These are phyloP conservation scores for Yueomyces sp. DNA, from an alignment of 805 yeast genomes.

Conservation along the genomic window DNA sequence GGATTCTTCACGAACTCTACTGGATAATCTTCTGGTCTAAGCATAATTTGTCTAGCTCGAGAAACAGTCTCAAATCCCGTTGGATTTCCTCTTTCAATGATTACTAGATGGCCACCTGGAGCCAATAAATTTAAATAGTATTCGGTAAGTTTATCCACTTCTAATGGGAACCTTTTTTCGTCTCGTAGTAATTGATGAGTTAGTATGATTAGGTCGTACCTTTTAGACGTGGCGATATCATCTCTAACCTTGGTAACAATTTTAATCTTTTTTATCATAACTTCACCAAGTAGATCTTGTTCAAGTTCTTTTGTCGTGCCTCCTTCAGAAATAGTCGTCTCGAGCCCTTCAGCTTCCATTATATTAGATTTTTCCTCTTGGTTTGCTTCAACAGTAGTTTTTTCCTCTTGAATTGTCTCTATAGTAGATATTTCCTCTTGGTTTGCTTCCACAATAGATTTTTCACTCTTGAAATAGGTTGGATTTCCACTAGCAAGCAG, in stretches of 20 bases:
- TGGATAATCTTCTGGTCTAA: conserved; percentile 66
- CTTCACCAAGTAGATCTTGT: conserved; percentile 34
- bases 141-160: conserved; percentile 57
- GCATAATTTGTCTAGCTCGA: conserved; percentile 76
- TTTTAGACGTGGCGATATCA: conserved; percentile 33
- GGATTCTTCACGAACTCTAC: conserved; percentile 51
- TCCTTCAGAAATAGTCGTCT: conserved; percentile 8
- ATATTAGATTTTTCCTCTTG: conserved; percentile 3
- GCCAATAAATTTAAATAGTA: conserved; percentile 44
- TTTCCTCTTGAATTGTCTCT: neutral
- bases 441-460: conserved; percentile 5
- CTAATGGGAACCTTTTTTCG: conserved; percentile 48
- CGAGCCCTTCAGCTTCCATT: neutral
- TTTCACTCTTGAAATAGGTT: neutral
- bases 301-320: no score
- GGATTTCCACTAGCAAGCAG: neutral
- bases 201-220: conserved; percentile 73
- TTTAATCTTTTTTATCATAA: conserved; percentile 42
- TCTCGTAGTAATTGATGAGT: conserved; percentile 62
- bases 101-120: conserved; percentile 68
- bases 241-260: conserved; percentile 44
- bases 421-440: neutral
- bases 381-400: conserved; percentile 5
- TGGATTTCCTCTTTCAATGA: conserved; percentile 84
- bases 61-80: conserved; percentile 80